Conservation (phyloP, 371 early-diverging fungal species). For the Chytridium lagenaria region DNA sequence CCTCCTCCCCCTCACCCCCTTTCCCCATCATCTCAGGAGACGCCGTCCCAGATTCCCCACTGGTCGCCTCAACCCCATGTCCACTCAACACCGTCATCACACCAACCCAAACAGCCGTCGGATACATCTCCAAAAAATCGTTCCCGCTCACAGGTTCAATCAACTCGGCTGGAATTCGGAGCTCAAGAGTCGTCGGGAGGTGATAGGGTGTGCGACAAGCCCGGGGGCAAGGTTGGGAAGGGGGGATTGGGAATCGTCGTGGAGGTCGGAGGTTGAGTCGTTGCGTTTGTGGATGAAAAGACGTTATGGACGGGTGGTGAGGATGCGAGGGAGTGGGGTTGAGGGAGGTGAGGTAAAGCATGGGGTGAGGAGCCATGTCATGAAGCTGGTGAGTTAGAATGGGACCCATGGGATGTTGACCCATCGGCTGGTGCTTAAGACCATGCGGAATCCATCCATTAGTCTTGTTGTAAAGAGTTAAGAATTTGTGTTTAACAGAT, state of each 20-base stretch:
- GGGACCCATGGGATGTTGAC: constrained; percentile 5
- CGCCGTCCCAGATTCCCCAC: background rate
- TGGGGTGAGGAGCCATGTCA: background rate
- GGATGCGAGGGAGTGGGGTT: background rate
- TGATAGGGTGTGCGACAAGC: background rate
- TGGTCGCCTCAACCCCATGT: background rate
- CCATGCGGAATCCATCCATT: constrained; percentile 8
- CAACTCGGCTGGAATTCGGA: constrained; percentile 10
- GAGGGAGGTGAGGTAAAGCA: background rate
- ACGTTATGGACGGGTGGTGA: background rate
- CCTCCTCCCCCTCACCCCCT: background rate
- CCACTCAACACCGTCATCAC: background rate
- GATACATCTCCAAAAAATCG: constrained; percentile 19
- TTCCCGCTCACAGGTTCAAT: constrained; percentile 12
- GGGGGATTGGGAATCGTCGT: background rate
- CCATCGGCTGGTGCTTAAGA: background rate
- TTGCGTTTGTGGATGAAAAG: no score
- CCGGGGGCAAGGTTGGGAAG: constrained; percentile 5
- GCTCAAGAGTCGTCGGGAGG: constrained; percentile 1
- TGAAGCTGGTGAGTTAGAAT: background rate
- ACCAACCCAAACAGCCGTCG: constrained; percentile 3
- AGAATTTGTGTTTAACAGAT: no score
- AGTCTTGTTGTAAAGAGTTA: background rate
- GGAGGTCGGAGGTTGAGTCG: background rate
- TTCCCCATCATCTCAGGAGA: background rate